Evolutionary conservation across 2,329 filamentous ascomycete species (phyloP).

Genomic region (Aspergillus unguis): DNA sequence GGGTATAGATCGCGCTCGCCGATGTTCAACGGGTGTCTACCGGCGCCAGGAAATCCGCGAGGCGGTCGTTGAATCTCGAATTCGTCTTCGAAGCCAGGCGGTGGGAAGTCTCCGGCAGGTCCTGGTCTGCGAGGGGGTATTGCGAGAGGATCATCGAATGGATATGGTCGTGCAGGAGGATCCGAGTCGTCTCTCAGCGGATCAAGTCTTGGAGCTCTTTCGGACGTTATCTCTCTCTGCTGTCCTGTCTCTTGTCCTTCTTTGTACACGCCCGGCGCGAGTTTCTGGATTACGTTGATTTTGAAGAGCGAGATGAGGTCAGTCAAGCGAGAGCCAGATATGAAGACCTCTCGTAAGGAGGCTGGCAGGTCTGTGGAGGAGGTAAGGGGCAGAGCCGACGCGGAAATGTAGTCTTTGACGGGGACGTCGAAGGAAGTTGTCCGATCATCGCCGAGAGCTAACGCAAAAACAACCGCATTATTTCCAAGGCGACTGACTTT

Average conservation of each 20-base stretch:
- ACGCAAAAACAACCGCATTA: slow-evolving; percentile 78
- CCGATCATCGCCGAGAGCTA: slow-evolving; percentile 75
- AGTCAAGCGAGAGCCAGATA: slow-evolving; percentile 65
- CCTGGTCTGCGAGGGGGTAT: slow-evolving; percentile 58
- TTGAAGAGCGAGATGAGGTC: slow-evolving; percentile 72
- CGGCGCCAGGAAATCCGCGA: slow-evolving; percentile 48
- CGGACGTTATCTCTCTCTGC: slow-evolving; percentile 42
- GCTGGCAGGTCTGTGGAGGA: slow-evolving; percentile 30
- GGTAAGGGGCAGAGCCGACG: slow-evolving; percentile 55
- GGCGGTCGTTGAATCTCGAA: slow-evolving; percentile 73
- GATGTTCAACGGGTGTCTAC: slow-evolving; percentile 62
- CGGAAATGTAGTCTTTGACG: slow-evolving; percentile 70
- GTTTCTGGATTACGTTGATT: slow-evolving; percentile 75
- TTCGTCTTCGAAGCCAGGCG: slow-evolving; percentile 91
- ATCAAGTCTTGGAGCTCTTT: slow-evolving; percentile 42
- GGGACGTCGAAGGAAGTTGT: slow-evolving; percentile 74
- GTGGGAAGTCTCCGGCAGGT: slow-evolving; percentile 72
- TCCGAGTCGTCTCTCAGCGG: slow-evolving; percentile 51
- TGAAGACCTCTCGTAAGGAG: slow-evolving; percentile 61
- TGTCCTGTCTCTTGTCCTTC: slow-evolving; percentile 68
- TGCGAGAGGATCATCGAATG: slow-evolving; percentile 64
- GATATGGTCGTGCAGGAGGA: slow-evolving; percentile 66
- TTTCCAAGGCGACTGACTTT: slow-evolving; percentile 77
- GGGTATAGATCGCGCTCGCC: slow-evolving; percentile 88
- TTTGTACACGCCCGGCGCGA: slow-evolving; percentile 73